Evolutionary conservation across 2,329 filamentous ascomycete genomes (phyloP), one percentile per base, ranked within the genome.

Genomic region (Trichocomaceae sp.): DNA sequence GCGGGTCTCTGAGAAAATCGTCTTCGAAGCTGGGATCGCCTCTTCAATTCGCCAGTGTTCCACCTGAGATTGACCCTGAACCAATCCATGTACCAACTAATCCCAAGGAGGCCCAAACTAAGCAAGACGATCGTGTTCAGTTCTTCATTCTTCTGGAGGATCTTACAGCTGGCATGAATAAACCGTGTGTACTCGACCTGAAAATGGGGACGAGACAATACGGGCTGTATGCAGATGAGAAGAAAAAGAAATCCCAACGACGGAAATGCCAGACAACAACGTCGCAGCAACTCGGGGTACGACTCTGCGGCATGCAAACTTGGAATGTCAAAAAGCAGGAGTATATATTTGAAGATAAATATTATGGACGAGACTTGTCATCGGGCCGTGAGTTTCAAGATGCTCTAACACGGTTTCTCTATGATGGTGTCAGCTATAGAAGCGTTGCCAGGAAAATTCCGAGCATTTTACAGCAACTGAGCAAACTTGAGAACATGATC

Each of bases 191-290:
- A 57, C 87, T 99, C 71, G 93, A 99, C 68, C 78, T 99, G 59
- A 99, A 99, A 69, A 99, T 99, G 93, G 93, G 93, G 19, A 99
- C 93, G 7, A 85, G 93, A 2, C 93, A 99, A 67, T 97, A 96
- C 68, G 93, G 93, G 7, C 84, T 97, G 12, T 91, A 97, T 62
- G 93, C 93, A 2, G 85, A 82, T 52, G 84, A 90, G 44, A 95
- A 95, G 77, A 99, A 99, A 71, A 88, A 91, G 65, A 85, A 86
- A 57, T 97, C 93, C 0, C 93, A 99, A 70, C 84, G 89, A 56
- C 85, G 89, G 62, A 99, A 99, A 71, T 97, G 93, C 70, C 86
- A 88, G 60, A 86, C 83, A 59, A 99, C 93, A 0, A 99, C 93
- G 0, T 97, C 93, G 7, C 84, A 86, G 57, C 85, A 95, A 69